Conservation (phyloP, 2,329 filamentous ascomycete genomes). For the Fusarium avenaceum region DNA sequence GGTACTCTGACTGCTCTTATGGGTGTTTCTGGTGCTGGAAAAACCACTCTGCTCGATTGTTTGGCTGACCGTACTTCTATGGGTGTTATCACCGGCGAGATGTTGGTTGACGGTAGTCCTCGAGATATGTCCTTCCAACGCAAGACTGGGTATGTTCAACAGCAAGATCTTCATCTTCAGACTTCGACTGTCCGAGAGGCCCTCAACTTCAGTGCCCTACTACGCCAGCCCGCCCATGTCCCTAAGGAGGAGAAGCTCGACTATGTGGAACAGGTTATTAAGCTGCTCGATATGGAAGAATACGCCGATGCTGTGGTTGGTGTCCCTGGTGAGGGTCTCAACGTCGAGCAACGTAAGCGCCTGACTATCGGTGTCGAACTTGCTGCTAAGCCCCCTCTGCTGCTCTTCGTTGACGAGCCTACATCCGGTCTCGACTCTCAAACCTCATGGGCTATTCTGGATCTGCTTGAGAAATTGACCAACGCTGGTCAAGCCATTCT, state of each 20-base stretch:
- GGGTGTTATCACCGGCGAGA: constrained; percentile 89
- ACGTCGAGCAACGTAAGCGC: constrained; percentile 78
- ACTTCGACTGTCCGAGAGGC: constrained; percentile 91
- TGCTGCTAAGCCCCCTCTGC: constrained; percentile 87
- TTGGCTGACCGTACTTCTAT: constrained; percentile 88
- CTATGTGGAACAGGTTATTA: constrained; percentile 92
- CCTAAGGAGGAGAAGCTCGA: constrained; percentile 81
- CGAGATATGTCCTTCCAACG: constrained; percentile 88
- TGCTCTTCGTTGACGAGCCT: constrained; percentile 94
- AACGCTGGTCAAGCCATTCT: constrained; percentile 92
- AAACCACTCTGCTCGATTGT: constrained; percentile 90
- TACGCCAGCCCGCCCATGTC: constrained; percentile 85
- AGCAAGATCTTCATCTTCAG: constrained; percentile 89
- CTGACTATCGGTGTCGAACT: constrained; percentile 97
- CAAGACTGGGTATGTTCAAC: constrained; percentile 92
- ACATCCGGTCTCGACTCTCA: constrained; percentile 95
- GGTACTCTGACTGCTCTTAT: constrained; percentile 91
- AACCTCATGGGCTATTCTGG: constrained; percentile 92
- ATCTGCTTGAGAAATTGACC: constrained; percentile 89
- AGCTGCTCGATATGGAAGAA: constrained; percentile 88
- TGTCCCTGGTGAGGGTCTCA: constrained; percentile 87
- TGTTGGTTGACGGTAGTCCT: constrained; percentile 74
- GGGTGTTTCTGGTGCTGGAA: constrained; percentile 93
- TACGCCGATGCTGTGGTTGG: constrained; percentile 93
- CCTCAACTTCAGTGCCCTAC: constrained; percentile 84